Base-by-base conservation (phyloP, 371 early-diverging fungal species). In the Rhizopus sp. region DNA sequence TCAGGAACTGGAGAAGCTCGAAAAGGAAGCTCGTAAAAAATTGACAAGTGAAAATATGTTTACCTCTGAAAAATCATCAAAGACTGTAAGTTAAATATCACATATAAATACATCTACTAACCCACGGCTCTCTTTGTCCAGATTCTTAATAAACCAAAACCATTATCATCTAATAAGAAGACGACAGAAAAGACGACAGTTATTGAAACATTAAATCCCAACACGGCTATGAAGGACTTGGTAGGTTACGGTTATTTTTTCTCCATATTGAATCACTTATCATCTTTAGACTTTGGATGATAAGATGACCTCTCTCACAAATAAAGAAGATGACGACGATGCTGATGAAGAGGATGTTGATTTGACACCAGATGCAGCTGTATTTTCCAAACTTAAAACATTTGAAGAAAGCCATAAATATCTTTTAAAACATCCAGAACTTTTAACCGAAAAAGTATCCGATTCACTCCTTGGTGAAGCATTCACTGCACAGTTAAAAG, bases 401-500 rank as follows among this genome's bases (percentile, higher is more conserved):
- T 84, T 93, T 57, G 89, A 88, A 34, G 80, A 82, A 12, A 83
- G 87, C 37, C 82, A 78, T 63, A 75, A 82, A 42, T 93, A 80
- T 50, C 81, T 97, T 34, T 66, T 68, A 32, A 77, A 81, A 32
- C 73, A 95, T 63, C 82, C 89, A 15, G 75, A 83, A 13, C 77
- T 97, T 29, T 85, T 89, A 30, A 82, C 74, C 32, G 85, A 87
- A 56, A 80, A 72, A 37, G 84, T 83, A 50, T 82, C 88, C 5
- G 95, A 96, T 70, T 85, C 93, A 68, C 88, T 96, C 44, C 73
- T 96, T 54, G 93, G 91, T 0, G 87, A 92, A 48, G 97, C 93
- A 7, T 95, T 96, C 60, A 82, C 86, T 23, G 70, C 81, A 13
- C 87, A 93, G 64, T 82, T 95, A 51, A 77, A 81, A 7, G 93